phyloP scores from a whole-genome alignment of 208 protist species.

The Crithidia brevicula region DNA sequence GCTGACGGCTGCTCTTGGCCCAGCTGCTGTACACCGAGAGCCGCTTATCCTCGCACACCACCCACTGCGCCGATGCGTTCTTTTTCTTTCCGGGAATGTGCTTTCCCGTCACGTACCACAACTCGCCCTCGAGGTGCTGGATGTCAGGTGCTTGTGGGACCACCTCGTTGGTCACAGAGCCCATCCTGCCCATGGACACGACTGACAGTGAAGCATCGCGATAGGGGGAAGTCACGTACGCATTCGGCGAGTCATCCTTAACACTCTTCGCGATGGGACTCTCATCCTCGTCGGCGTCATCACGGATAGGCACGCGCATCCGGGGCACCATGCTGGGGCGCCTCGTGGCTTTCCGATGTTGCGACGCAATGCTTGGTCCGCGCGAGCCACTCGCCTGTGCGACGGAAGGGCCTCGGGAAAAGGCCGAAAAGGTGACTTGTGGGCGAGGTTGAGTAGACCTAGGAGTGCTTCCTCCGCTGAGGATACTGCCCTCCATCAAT shows the following conservation, averaged over 20 bases:
- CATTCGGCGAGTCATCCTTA: background rate
- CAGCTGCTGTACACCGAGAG: constrained; percentile 55
- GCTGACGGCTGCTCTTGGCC: constrained; percentile 31
- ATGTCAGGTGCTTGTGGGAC: constrained; percentile 12
- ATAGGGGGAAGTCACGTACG: background rate
- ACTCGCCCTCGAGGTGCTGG: constrained; percentile 51
- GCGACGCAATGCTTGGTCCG: background rate
- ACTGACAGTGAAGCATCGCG: constrained; percentile 8
- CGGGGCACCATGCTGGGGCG: constrained; percentile 22
- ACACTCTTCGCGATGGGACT: background rate
- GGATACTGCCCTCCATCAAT: background rate
- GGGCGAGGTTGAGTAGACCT: background rate
- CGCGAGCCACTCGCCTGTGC: background rate
- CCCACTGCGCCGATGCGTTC: constrained; percentile 36
- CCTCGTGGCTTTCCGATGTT: background rate
- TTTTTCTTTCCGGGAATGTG: constrained; percentile 37
- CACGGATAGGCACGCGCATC: constrained; percentile 27
- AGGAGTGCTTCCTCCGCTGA: background rate
- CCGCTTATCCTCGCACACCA: constrained; percentile 50
- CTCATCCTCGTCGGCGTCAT: constrained; percentile 8
- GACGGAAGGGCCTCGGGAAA: background rate
- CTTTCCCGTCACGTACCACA: constrained; percentile 54
- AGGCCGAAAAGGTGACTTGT: background rate
- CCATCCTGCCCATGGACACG: constrained; percentile 10
- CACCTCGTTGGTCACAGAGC: constrained; percentile 18